Percentiles rank a stretch among this genome's conserved stretches.
Conservation (phyloP, 225 moss, liverwort and hornwort genomes). For the Pleurozium schreberi region DNA sequence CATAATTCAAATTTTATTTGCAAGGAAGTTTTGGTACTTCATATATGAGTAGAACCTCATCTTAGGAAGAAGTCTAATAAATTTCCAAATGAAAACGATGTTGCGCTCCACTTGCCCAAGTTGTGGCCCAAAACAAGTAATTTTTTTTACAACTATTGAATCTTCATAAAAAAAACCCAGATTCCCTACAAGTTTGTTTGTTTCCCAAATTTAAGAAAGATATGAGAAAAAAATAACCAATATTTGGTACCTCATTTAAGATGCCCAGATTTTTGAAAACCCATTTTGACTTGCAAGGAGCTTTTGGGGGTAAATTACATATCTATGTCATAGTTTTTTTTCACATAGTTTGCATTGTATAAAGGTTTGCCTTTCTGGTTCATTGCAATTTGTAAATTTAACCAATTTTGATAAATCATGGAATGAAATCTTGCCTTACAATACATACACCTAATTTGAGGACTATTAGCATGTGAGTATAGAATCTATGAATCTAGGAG, state of each 20-base stretch:
- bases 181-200: fast-evolving
- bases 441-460: too few species aligned
- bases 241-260: too few species aligned
- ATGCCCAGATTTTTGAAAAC: fast-evolving
- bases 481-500: too few species aligned
- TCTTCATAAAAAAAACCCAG: background rate
- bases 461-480: too few species aligned
- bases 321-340: background rate
- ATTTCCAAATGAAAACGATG: background rate
- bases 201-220: fast-evolving
- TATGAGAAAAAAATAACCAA: too few species aligned
- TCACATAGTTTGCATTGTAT: background rate
- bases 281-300: background rate
- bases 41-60: background rate
- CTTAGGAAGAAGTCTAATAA: background rate
- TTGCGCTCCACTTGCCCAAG: fast-evolving
- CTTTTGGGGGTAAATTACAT: background rate
- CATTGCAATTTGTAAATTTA: background rate
- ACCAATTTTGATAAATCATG: background rate
- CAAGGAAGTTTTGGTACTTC: too few species aligned
- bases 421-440: background rate
- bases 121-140: too few species aligned
- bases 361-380: background rate
- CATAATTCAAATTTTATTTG: background rate
- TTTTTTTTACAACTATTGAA: background rate